These are phyloP conservation scores for Phoenix dactylifera DNA, from an alignment of 176 grass and related monocot species.

Conservation along the genomic window DNA sequence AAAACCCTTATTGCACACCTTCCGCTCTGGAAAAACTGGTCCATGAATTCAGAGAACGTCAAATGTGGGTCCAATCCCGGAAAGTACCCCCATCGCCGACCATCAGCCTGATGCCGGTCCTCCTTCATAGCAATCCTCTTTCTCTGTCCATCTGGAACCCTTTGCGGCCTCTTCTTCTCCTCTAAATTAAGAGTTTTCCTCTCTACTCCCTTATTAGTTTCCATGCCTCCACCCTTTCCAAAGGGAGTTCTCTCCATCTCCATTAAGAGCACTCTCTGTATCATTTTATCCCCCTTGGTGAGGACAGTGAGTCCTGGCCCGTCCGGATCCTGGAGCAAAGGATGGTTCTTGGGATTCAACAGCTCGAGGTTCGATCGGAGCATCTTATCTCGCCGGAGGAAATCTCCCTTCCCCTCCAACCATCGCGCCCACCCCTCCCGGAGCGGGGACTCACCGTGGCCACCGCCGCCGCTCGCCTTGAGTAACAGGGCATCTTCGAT, in stretches of 20 bases:
- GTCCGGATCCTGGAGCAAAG: slow-evolving; percentile 88
- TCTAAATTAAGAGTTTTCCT: slow-evolving; percentile 28
- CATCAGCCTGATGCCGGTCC: slow-evolving; percentile 13
- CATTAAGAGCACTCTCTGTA: slow-evolving; percentile 43
- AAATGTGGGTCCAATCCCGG: slow-evolving; percentile 57
- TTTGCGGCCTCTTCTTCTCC: slow-evolving; percentile 9
- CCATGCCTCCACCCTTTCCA: background rate
- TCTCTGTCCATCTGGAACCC: slow-evolving; percentile 14
- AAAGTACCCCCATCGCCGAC: slow-evolving; percentile 70
- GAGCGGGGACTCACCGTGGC: slow-evolving; percentile 34
- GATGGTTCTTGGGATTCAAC: slow-evolving; percentile 85
- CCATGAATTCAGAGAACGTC: slow-evolving; percentile 67
- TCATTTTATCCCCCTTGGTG: slow-evolving; percentile 59
- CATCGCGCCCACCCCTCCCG: slow-evolving; percentile 70
- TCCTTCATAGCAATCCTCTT: slow-evolving; percentile 7
- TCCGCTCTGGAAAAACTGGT: slow-evolving; percentile 42
- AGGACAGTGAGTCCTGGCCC: slow-evolving; percentile 53
- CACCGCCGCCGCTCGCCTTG: slow-evolving; percentile 20
- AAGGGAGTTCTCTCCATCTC: slow-evolving; percentile 45
- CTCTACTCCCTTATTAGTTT: slow-evolving; percentile 22
- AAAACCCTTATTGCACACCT: slow-evolving; percentile 68
- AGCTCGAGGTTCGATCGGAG: slow-evolving; percentile 75
- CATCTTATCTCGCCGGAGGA: slow-evolving; percentile 76
- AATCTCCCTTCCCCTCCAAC: slow-evolving; percentile 87
- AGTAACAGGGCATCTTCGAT: slow-evolving; percentile 82